phyloP scores from a whole-genome alignment of 306 rosid genomes.

The Macrotyloma uniflorum region DNA sequence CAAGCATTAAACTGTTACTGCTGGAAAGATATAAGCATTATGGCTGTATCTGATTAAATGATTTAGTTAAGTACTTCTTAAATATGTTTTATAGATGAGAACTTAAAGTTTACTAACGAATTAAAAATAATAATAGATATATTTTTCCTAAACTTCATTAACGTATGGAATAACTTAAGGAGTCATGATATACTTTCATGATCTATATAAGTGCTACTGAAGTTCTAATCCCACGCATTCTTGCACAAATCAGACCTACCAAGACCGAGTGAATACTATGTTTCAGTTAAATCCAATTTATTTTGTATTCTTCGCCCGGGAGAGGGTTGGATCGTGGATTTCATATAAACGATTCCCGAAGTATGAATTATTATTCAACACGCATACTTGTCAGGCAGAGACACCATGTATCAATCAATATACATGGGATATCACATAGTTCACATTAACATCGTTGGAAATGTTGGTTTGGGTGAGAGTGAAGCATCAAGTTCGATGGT shows the following conservation, averaged over 20 bases:
- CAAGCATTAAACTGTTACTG: not conserved
- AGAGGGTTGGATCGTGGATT: too few species aligned
- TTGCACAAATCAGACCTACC: not conserved
- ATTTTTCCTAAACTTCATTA: not conserved
- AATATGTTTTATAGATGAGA: not conserved
- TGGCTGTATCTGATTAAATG: not conserved
- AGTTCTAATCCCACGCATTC: not conserved
- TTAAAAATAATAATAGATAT: not conserved
- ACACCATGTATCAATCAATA: constrained; percentile 37
- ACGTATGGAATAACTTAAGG: not conserved
- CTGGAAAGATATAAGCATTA: not conserved
- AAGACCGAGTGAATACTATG: not conserved
- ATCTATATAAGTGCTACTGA: not conserved
- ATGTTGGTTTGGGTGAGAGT: constrained; percentile 17
- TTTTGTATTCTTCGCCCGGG: not conserved
- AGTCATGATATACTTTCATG: not conserved
- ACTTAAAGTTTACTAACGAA: not conserved
- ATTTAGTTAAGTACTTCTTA: not conserved
- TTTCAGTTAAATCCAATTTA: not conserved
- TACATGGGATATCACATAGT: constrained; percentile 40
- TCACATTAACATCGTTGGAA: constrained; percentile 33
- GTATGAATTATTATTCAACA: constrained; percentile 39
- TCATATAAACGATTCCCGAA: not conserved
- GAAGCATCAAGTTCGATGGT: constrained; percentile 8
- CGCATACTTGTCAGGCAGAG: constrained; percentile 39